Base-by-base conservation (phyloP, 2,329 filamentous ascomycete genomes). In the Leptographium lundbergii region DNA sequence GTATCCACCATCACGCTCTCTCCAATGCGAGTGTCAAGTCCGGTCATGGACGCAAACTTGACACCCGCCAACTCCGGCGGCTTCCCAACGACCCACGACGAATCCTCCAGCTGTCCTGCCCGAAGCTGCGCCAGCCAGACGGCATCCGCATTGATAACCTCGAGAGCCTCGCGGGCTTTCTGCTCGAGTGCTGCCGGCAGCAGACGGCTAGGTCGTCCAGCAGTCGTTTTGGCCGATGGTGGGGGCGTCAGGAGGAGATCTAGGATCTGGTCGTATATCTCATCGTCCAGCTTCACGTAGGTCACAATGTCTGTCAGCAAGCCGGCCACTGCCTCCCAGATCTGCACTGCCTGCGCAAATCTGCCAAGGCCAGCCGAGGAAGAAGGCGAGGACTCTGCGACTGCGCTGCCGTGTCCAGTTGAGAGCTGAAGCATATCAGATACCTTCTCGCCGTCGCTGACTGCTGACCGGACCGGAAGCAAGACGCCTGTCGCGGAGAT, bases 221-320 rank as follows among this genome's bases (percentile, higher is more conserved):
- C 72, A 7, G 51, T 9, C 19, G 42, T 45, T n/a, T 45, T 45
- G 42, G 51, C 14, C n/a, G 51, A 24, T 6, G 19, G 29, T 2
- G 29, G 51, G 2, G 27, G 13, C 51, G 51, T 77, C 3, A 70
- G 75, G 29, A 94, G 69, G 57, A 91, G 70, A 7, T 80, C 78
- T 51, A 92, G 68, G 14, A 88, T 79, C 57, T 89, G 80, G 63
- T 91, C 88, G 68, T 91, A 88, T 63, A 85, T 78, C 52, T 80
- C 79, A 32, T 88, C 85, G 6, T 84, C 77, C n/a, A 91, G 67
- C 7, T 74, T 73, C 9, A 91, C 86, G 66, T 83, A 75, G 24
- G 75, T 73, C 4, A 86, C 78, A n/a, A 91, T 72, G 1, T 77
- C 73, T 32, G 79, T 76, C 22, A 94, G 69, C 45, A 90, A 71